A percentile compares a stretch with the other conserved stretches of the same genome.
These are phyloP conservation scores for Trichothecium sympodiale DNA, from an alignment of 2,329 filamentous ascomycete species.

Conservation along the genomic window DNA sequence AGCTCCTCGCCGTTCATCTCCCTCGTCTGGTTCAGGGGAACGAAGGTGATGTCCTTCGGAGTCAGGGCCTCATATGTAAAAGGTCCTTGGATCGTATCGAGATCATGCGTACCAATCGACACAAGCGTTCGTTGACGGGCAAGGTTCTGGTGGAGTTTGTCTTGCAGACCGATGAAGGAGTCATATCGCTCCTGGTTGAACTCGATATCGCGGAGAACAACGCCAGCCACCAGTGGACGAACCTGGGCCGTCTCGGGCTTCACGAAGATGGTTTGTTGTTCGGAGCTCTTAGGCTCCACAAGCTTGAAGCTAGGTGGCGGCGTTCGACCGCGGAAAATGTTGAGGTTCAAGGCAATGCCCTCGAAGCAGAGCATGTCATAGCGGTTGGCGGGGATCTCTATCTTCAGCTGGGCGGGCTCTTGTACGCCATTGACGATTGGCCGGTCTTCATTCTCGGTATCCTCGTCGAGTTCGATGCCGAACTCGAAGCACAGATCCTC, in stretches of 20 bases:
- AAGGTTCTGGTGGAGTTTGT: conserved; percentile 95
- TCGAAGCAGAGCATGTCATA: conserved; percentile 96
- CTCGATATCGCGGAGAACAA: conserved; percentile 79
- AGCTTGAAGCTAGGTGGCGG: conserved; percentile 71
- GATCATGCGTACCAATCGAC: conserved; percentile 94
- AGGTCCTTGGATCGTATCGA: conserved; percentile 85
- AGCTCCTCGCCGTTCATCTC: conserved; percentile 79
- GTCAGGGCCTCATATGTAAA: conserved; percentile 92
- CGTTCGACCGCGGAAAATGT: conserved; percentile 77
- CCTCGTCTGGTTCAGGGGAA: conserved; percentile 82
- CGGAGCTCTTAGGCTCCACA: conserved; percentile 57
- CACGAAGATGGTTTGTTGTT: conserved; percentile 73
- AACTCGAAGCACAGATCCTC: conserved; percentile 98
- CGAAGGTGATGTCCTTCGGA: conserved; percentile 87
- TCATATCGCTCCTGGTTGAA: conserved; percentile 89
- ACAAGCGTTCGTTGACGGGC: conserved; percentile 87
- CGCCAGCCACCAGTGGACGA: conserved; percentile 78
- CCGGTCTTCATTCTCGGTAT: conserved; percentile 67
- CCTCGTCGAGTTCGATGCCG: conserved; percentile 94
- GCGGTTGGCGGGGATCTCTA: conserved; percentile 93
- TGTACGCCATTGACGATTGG: conserved; percentile 68
- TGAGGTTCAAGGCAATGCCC: conserved; percentile 89
- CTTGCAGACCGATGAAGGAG: conserved; percentile 94
- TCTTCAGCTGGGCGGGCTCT: conserved; percentile 88
- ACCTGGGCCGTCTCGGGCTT: conserved; percentile 64